Evolutionary conservation across 2,329 filamentous ascomycete genomes (phyloP), one percentile per base, ranked within the genome.

Genomic region (Alternaria sp.): DNA sequence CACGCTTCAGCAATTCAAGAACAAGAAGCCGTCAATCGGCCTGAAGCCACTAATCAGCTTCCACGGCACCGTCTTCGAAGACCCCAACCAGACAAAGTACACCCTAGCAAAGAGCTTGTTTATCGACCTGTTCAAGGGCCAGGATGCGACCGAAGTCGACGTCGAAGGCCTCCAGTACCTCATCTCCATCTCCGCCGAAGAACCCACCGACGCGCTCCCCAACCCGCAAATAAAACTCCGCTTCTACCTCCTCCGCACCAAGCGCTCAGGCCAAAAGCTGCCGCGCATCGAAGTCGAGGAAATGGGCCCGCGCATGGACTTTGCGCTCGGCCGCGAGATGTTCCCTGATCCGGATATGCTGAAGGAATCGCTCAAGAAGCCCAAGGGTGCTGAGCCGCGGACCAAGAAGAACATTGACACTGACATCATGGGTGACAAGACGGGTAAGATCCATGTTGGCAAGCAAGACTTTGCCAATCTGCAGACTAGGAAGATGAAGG

Each of bases 401-500:
- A 90, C 90, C 63, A 98, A 97, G 90, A 99, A 99, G 90, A 99
- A 99, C 80, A 90, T 99, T 71, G 87, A 89, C 55, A 96, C 91
- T 58, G 94, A 98, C 78, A 81, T 89, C 43, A 93, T 99, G 82
- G 95, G 95, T 77, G 95, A 99, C 81, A 98, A 98, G 89, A 86
- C 98, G 66, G 95, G 94, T 65, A 89, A 93, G 70, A 91, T 99
- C 65, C 95, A 99, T 79, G 81, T 96, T 61, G 93, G 91, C 74
- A 93, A 90, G 83, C 93, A 97, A 81, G 93, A 99, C 81, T 86
- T 99, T 60, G 85, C 84, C 75, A 87, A 91, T 71, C 80, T 99
- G 80, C 95, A 99, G 84, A 96, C 94, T 54, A 89, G 95, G 76
- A 99, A 99, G 88, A 98, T 99, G 94, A 99, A 99, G 88, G 95